Percentiles rank a stretch among this genome's conserved stretches.
Conservation (phyloP, 2,329 filamentous ascomycete genomes). For the Curvularia spicifera region DNA sequence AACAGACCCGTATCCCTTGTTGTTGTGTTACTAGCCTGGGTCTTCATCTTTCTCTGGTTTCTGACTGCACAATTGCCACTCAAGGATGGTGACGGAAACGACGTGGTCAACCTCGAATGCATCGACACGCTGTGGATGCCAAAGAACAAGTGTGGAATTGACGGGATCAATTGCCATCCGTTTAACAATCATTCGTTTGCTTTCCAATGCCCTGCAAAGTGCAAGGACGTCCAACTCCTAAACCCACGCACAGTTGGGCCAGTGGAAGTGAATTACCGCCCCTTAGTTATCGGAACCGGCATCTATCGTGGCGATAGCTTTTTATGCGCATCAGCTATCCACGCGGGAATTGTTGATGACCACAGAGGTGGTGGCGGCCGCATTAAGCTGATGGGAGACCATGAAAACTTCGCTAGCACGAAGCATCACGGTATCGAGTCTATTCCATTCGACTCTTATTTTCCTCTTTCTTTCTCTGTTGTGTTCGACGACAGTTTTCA, state of each 20-base stretch:
- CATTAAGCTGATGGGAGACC: constrained; percentile 71
- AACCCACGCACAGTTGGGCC: constrained; percentile 77
- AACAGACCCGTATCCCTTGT: constrained; percentile 63
- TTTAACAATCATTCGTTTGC: constrained; percentile 72
- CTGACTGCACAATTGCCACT: constrained; percentile 65
- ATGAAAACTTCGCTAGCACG: constrained; percentile 66
- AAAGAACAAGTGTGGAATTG: constrained; percentile 74
- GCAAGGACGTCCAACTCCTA: constrained; percentile 67
- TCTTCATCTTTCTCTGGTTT: constrained; percentile 69
- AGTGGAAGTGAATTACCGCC: constrained; percentile 63
- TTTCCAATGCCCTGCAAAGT: constrained; percentile 77
- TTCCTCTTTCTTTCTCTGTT: constrained; percentile 87
- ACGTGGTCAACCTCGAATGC: constrained; percentile 71
- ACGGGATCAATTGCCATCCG: constrained; percentile 76
- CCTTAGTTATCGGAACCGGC: constrained; percentile 63
- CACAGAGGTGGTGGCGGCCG: constrained; percentile 80
- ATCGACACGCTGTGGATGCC: constrained; percentile 72
- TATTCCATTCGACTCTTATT: constrained; percentile 80
- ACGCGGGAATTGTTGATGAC: constrained; percentile 76
- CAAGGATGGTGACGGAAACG: constrained; percentile 67
- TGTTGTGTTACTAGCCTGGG: constrained; percentile 67
- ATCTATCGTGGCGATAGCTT: constrained; percentile 91
- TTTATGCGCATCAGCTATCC: constrained; percentile 84
- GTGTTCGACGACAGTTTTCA: constrained; percentile 66
- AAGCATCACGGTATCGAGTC: constrained; percentile 75